Evolutionary conservation across 169 alveolate genomes (phyloP), one percentile per base, ranked within the genome.

Genomic region (Pseudocohnilembus persalinus): DNA sequence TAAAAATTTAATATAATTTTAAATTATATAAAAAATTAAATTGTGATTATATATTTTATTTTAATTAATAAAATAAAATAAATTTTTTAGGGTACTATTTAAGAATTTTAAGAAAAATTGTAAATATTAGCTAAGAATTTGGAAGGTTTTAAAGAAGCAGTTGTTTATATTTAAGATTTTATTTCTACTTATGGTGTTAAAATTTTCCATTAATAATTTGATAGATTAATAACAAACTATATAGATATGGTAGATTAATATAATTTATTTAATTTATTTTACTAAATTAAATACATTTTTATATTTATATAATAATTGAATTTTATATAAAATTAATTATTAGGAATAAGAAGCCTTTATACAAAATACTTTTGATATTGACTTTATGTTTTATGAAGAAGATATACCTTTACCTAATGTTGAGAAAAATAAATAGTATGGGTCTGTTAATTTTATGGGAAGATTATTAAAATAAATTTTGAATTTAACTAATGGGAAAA

Each of bases 181-280:
- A 93, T 95, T 28, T 92, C 92, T 84, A 90, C 92, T n/a, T 90
- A 88, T 80, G 96, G 96, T 27, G 85, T 90, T 78, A 92, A 92
- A 85, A 95, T 95, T 81, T 95, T 96, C 95, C 89, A 92, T 79
- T 96, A 95, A 86, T 97, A 95, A 84, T 77, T 93, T 81, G 89
- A 90, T 79, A 92, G 95, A 88, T 90, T 95, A 75, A 92, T 93
- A 29, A 87, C 87, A 74, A 85, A 87, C 74, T 92, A 93, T 77
- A 95, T 94, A 0, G 95, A 92, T 6, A 85, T 85, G 89, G 68
- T 49, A 49, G 20, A 49, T 11, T 11, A 49, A 49, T 49, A 11
- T 49, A 49, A 49, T 49, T 11, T 34, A 28, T 29, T 0, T 20
- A 11, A n/a, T n/a, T n/a, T n/a, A n/a, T n/a, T n/a, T n/a, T n/a